These are phyloP conservation scores for Amanita fuliginea DNA, from an alignment of 768 basidiomycete genomes.

Conservation along the genomic window DNA sequence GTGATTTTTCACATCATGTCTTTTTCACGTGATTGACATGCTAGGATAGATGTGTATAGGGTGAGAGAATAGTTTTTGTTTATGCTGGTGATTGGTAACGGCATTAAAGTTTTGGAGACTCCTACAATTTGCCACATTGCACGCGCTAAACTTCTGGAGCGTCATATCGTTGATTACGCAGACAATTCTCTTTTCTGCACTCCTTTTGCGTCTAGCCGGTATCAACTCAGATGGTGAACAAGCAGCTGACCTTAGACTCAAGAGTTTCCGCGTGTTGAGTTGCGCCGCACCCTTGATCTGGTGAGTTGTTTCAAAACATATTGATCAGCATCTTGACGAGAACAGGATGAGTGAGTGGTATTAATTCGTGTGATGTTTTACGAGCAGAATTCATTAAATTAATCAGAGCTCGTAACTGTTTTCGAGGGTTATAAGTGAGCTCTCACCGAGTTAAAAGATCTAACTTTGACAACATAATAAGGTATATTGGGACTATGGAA, in stretches of 20 bases:
- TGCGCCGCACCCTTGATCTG: conserved; percentile 85
- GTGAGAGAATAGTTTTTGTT: conserved; percentile 17
- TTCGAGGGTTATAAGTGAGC: conserved; percentile 73
- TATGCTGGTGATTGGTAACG: background rate
- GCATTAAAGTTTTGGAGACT: conserved; percentile 51
- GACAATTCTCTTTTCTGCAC: conserved; percentile 60
- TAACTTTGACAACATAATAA: conserved; percentile 14
- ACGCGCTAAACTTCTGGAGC: conserved; percentile 78
- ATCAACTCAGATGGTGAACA: conserved; percentile 26
- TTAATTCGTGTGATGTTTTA: background rate
- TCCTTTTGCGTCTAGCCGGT: conserved; percentile 59
- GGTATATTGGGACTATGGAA: conserved; percentile 87
- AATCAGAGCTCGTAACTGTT: conserved; percentile 62
- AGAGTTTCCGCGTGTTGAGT: conserved; percentile 83
- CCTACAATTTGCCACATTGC: conserved; percentile 65
- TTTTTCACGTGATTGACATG: background rate
- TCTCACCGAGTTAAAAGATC: background rate
- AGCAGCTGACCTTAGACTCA: conserved; percentile 31
- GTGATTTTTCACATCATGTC: conserved; percentile 23
- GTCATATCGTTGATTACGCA: conserved; percentile 64
- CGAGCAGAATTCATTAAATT: background rate
- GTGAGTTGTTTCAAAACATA: conserved; percentile 29
- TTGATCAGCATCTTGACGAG: background rate
- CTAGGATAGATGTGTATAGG: conserved; percentile 38
- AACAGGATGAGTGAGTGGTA: conserved; percentile 68